Evolutionary conservation across 495 filamentous ascomycete genomes (phyloP).

Genomic region (Talaromyces nanjingensis): DNA sequence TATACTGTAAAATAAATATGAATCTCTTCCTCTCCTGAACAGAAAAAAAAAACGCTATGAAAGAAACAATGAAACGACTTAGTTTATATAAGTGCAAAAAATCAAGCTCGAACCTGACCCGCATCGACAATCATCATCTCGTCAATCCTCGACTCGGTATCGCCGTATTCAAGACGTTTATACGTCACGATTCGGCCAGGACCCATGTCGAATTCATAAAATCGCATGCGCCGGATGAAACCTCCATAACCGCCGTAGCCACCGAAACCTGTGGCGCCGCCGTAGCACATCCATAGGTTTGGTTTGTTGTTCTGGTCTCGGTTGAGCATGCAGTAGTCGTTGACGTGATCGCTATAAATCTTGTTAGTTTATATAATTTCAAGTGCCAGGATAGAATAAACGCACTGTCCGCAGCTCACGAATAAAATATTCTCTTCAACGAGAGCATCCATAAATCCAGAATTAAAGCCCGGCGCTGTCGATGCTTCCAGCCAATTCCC

Average conservation of each 20-base stretch:
- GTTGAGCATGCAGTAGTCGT: conserved; percentile 84
- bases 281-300: conserved; percentile 98
- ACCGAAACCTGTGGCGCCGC: conserved; percentile 79
- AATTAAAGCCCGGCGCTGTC: conserved; percentile 84
- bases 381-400: conserved; percentile 13
- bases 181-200: conserved; percentile 81
- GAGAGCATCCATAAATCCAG: conserved; percentile 78
- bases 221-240: conserved; percentile 73
- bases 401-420: conserved; percentile 86
- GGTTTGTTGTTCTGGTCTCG: conserved; percentile 41
- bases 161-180: conserved; percentile 82
- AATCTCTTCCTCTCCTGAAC: background rate
- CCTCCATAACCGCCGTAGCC: conserved; percentile 88
- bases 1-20: conserved; percentile 16
- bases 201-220: conserved; percentile 92
- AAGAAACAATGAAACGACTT: conserved; percentile 13
- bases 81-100: background rate
- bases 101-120: conserved; percentile 15
- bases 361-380: conserved; percentile 10
- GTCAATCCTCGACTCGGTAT: conserved; percentile 64
- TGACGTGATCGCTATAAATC: conserved; percentile 71
- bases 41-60: background rate
- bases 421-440: conserved; percentile 76
- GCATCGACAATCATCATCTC: conserved; percentile 79
- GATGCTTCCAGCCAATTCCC: conserved; percentile 67